Percentiles rank a stretch among this genome's conserved stretches.
Conservation (phyloP, 139 green algal genomes). For the Ettlia oleoabundans region DNA sequence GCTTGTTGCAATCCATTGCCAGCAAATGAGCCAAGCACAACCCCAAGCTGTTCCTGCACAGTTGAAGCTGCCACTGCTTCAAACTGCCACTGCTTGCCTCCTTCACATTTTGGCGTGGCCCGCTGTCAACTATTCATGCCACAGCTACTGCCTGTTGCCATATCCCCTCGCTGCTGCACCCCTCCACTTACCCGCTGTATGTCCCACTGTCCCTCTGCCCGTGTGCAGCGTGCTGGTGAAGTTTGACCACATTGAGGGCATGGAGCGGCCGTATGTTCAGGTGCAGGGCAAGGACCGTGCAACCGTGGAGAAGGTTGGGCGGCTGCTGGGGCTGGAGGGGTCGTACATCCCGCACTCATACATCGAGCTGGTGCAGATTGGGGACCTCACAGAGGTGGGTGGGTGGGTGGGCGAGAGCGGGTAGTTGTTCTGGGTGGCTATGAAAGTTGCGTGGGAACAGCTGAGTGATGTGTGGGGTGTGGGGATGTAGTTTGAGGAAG, state of each 20-base stretch:
- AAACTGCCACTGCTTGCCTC: no score
- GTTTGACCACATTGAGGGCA: conserved; percentile 84
- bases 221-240: conserved; percentile 72
- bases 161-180: background rate
- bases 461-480: no score
- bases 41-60: no score
- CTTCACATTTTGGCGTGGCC: no score
- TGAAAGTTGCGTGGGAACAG: no score
- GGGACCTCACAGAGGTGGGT: conserved; percentile 57
- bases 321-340: conserved; percentile 80
- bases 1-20: no score
- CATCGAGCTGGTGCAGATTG: conserved; percentile 93
- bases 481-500: no score
- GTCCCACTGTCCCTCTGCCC: background rate
- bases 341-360: conserved; percentile 90
- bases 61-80: no score
- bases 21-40: no score
- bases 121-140: no score
- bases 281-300: conserved; percentile 81
- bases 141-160: no score
- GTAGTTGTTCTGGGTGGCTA: background rate
- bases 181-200: background rate
- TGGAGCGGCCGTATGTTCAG: conserved; percentile 74
- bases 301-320: conserved; percentile 66
- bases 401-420: background rate